Percentiles rank a stretch among this genome's conserved stretches.
These are phyloP conservation scores for Colletotrichum neosansevieriae DNA, from an alignment of 2,329 filamentous ascomycete genomes.

Conservation along the genomic window DNA sequence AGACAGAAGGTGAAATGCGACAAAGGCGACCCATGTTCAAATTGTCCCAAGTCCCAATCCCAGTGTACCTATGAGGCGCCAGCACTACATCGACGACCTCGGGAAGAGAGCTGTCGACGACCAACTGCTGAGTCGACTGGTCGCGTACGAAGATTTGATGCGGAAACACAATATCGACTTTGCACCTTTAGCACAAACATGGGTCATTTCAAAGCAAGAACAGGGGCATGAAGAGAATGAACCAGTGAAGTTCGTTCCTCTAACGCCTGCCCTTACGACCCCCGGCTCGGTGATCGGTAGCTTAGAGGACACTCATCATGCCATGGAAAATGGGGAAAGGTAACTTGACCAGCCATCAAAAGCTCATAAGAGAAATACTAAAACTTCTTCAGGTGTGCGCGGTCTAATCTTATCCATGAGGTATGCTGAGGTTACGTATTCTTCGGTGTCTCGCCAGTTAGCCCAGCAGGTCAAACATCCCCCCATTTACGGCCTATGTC, in stretches of 20 bases:
- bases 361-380: background rate
- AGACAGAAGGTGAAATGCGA: slow-evolving; percentile 59
- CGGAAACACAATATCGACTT: slow-evolving; percentile 45
- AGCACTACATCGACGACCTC: slow-evolving; percentile 41
- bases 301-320: background rate
- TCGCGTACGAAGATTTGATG: slow-evolving; percentile 47
- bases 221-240: background rate
- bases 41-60: slow-evolving; percentile 53
- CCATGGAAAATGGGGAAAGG: background rate
- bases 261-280: background rate
- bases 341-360: background rate
- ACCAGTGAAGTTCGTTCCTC: background rate
- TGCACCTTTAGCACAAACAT: slow-evolving; percentile 41
- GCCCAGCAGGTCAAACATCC: slow-evolving; percentile 30
- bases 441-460: no score
- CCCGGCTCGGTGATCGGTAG: background rate
- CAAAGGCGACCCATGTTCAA: slow-evolving; percentile 55
- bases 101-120: slow-evolving; percentile 47
- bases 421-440: background rate
- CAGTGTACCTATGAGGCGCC: slow-evolving; percentile 45
- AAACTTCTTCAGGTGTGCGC: slow-evolving; percentile 8
- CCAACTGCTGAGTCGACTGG: slow-evolving; percentile 44
- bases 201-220: slow-evolving; percentile 43
- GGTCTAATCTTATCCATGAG: slow-evolving; percentile 23
- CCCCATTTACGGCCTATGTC: slow-evolving; percentile 39